Evolutionary conservation across 306 rosid species (phyloP).

Genomic region (Prunus persica): DNA sequence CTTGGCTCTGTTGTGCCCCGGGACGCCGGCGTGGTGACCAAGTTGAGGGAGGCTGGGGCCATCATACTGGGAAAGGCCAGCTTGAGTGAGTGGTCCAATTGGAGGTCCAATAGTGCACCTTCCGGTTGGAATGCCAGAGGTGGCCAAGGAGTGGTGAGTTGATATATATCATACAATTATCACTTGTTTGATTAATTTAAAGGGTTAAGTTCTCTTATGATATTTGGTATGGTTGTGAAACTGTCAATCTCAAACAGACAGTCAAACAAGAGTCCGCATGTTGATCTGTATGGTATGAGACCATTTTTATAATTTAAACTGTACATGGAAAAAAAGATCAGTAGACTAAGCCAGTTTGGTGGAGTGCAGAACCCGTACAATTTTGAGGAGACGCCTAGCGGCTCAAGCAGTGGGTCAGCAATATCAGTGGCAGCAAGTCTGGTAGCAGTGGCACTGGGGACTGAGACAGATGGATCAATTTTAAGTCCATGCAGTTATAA

Average conservation of each 20-base stretch:
- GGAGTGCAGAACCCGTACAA: slow-evolving; percentile 56
- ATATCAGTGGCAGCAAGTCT: slow-evolving; percentile 64
- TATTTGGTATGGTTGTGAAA: neutral
- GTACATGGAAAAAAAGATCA: neutral
- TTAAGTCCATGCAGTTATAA: slow-evolving; percentile 58
- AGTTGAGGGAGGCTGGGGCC: slow-evolving; percentile 54
- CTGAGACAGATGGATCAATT: slow-evolving; percentile 60
- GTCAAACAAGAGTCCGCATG: neutral
- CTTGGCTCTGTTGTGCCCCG: slow-evolving; percentile 54
- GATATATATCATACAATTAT: neutral
- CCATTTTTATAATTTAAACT: neutral
- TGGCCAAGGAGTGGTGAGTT: slow-evolving; percentile 49
- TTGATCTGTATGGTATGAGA: neutral
- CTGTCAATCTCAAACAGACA: neutral
- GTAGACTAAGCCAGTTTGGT: neutral
- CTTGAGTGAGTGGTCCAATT: slow-evolving; percentile 45
- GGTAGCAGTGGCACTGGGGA: slow-evolving; percentile 61
- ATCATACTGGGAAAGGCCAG: slow-evolving; percentile 62
- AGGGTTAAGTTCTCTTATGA: neutral
- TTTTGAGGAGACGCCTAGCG: slow-evolving; percentile 43
- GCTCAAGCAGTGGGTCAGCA: slow-evolving; percentile 65
- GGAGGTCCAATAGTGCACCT: slow-evolving; percentile 31
- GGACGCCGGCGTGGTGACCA: slow-evolving; percentile 53
- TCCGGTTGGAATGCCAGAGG: slow-evolving; percentile 55
- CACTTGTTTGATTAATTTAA: neutral